Conservation (phyloP, 495 filamentous ascomycete species). For the Neurospora intermedia region DNA sequence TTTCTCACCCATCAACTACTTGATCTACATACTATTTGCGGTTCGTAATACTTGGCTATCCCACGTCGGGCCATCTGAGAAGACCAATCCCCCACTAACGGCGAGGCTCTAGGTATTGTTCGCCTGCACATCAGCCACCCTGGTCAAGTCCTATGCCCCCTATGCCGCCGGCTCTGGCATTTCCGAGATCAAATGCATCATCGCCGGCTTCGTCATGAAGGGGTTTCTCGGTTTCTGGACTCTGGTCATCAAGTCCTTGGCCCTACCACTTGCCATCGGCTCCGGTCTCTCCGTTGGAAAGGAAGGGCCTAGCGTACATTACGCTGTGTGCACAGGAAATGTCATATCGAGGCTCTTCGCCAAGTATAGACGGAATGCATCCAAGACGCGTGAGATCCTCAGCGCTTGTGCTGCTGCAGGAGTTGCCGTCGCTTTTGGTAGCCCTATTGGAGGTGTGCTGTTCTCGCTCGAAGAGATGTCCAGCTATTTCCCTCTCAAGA, state of each 20-base stretch:
- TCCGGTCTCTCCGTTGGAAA: conserved; percentile 95
- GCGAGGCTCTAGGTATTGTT: conserved; percentile 51
- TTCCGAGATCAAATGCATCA: conserved; percentile 99
- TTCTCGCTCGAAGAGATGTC: conserved; percentile 99
- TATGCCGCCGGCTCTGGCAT: conserved; percentile 97
- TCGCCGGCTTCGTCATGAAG: conserved; percentile 99
- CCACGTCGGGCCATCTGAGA: neutral
- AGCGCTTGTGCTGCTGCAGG: conserved; percentile 92
- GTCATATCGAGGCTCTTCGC: conserved; percentile 88
- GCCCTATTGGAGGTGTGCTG: conserved; percentile 90
- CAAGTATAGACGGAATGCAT: conserved; percentile 87
- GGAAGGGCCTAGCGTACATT: conserved; percentile 95
- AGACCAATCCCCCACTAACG: conserved; percentile 6
- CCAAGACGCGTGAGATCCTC: conserved; percentile 90
- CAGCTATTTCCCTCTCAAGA: conserved; percentile 95
- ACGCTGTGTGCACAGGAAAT: conserved; percentile 94
- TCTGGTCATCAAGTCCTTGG: conserved; percentile 85
- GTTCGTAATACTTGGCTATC: conserved; percentile 34
- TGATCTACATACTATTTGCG: conserved; percentile 82
- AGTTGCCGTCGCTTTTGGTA: conserved; percentile 93
- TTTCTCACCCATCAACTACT: conserved; percentile 68
- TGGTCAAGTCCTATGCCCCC: conserved; percentile 90
- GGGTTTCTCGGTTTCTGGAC: conserved; percentile 92
- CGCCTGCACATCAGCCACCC: conserved; percentile 65
- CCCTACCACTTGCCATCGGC: conserved; percentile 82